phyloP scores from a whole-genome alignment of 768 basidiomycete species.

The Chalciporus chontae region DNA sequence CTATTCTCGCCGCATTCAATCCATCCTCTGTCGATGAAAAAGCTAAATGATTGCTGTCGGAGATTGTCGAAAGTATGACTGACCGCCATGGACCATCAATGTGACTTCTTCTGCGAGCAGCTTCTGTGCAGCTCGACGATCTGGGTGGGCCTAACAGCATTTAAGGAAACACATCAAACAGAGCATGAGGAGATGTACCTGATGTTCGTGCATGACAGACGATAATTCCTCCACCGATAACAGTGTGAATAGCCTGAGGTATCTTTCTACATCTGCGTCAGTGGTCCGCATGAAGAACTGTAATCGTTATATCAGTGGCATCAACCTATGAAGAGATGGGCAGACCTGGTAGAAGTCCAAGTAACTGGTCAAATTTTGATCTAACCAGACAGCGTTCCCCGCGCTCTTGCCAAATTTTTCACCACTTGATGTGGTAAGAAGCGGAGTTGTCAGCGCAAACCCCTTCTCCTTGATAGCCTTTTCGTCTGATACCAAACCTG shows the following conservation, averaged over 20 bases:
- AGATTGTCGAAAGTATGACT: constrained; percentile 12
- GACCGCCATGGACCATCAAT: constrained; percentile 56
- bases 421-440: constrained; percentile 84
- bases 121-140: constrained; percentile 45
- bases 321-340: background rate
- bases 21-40: constrained; percentile 32
- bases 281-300: constrained; percentile 88
- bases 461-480: constrained; percentile 35
- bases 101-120: constrained; percentile 57
- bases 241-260: constrained; percentile 82
- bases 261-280: constrained; percentile 76
- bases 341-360: constrained; percentile 93
- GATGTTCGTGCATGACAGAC: constrained; percentile 54
- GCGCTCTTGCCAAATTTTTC: constrained; percentile 98
- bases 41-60: background rate
- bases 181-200: constrained; percentile 33
- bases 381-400: constrained; percentile 93
- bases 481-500: background rate
- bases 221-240: constrained; percentile 57
- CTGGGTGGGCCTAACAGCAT: constrained; percentile 28
- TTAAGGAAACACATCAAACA: background rate
- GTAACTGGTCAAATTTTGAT: constrained; percentile 71
- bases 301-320: background rate
- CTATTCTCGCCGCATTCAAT: constrained; percentile 39
- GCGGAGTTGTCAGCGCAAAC: constrained; percentile 90